Evolutionary conservation across 345 rosid genomes (phyloP).

Genomic region (Gossypium rotundifolium): DNA sequence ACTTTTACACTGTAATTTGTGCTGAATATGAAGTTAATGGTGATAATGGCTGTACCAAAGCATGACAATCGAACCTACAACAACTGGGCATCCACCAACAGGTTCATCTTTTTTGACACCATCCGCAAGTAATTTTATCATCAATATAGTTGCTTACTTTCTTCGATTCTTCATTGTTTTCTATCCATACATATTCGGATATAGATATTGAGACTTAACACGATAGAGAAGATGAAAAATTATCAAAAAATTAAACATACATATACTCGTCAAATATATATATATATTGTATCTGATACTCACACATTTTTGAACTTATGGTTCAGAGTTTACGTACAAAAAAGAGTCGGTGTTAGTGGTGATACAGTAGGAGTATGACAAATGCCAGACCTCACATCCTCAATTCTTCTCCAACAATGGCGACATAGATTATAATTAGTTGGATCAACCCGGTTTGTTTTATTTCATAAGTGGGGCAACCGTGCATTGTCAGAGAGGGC

Average conservation of each 20-base stretch:
- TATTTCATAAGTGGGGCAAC: slow-evolving; percentile 39
- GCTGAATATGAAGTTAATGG: slow-evolving; percentile 61
- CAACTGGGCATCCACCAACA: slow-evolving; percentile 69
- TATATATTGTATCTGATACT: too few species aligned
- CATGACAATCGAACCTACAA: slow-evolving; percentile 46
- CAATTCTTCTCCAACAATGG: slow-evolving; percentile 52
- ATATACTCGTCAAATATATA: too few species aligned
- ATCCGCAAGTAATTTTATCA: slow-evolving; percentile 36
- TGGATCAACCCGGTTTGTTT: slow-evolving; percentile 50
- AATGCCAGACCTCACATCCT: slow-evolving; percentile 46
- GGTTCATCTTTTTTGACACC: slow-evolving; percentile 59
- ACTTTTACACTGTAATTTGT: slow-evolving; percentile 17
- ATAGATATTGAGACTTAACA: too few species aligned
- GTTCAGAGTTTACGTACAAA: slow-evolving; percentile 45
- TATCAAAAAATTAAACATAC: too few species aligned
- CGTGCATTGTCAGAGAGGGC: slow-evolving; percentile 36
- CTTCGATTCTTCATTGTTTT: too few species aligned
- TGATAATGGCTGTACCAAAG: slow-evolving; percentile 43
- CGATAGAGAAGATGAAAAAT: too few species aligned
- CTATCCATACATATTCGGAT: too few species aligned
- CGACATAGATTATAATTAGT: slow-evolving; percentile 27
- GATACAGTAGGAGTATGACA: slow-evolving; percentile 10
- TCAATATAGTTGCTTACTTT: too few species aligned
- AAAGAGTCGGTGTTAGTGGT: slow-evolving; percentile 21
- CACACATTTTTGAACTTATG: not conserved